Conservation (phyloP, 75 land plant species). For the Pinus tabuliformis region DNA sequence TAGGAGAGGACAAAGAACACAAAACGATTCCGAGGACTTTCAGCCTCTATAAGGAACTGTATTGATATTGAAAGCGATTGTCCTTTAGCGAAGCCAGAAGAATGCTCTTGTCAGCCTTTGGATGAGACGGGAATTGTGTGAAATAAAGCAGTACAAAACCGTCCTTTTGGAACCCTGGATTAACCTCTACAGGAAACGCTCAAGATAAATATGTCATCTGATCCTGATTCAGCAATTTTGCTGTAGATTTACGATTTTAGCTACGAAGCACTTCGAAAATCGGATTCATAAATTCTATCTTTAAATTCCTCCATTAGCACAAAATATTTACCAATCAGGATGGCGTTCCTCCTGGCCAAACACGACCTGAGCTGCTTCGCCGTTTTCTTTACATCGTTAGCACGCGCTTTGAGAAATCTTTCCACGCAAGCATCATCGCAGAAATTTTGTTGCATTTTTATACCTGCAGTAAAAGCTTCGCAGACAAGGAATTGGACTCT, state of each 20-base stretch:
- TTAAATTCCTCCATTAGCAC: background rate
- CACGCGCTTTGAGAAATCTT: slow-evolving; percentile 76
- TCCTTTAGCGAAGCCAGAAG: background rate
- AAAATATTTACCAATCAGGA: slow-evolving; percentile 55
- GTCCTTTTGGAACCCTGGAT: background rate
- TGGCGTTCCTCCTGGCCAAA: slow-evolving; percentile 75
- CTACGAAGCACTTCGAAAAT: background rate
- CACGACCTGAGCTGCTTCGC: slow-evolving; percentile 79
- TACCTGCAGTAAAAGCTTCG: too few species aligned
- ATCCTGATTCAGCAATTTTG: slow-evolving; percentile 1
- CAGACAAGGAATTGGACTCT: too few species aligned
- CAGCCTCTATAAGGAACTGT: background rate
- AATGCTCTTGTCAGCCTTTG: background rate
- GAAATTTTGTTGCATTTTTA: slow-evolving; percentile 37
- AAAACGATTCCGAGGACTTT: background rate
- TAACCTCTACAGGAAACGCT: slow-evolving; percentile 5
- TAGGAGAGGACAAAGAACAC: background rate
- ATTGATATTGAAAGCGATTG: background rate
- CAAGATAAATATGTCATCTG: background rate
- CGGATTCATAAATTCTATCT: background rate
- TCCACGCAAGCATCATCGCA: slow-evolving; percentile 61
- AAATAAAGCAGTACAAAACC: background rate
- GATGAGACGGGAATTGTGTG: background rate
- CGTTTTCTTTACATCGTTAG: slow-evolving; percentile 78
- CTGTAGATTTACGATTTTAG: background rate